These are phyloP conservation scores for Penicillium glabrum DNA, from an alignment of 2,329 filamentous ascomycete species.

Conservation along the genomic window DNA sequence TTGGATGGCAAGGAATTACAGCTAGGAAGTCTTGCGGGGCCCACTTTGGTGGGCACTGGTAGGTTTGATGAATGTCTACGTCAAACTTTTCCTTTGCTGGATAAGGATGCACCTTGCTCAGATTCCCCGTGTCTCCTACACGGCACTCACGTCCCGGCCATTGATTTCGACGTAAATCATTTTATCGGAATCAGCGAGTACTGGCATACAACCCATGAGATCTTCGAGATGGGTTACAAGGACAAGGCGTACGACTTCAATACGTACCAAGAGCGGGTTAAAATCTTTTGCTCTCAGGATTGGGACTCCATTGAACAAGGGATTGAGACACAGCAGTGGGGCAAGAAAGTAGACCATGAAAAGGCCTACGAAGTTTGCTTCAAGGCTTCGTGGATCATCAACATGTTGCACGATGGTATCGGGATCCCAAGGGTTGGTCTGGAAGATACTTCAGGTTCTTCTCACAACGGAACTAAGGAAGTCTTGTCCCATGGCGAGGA, in stretches of 20 bases:
- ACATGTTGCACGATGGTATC: slow-evolving; percentile 92
- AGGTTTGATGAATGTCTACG: slow-evolving; percentile 81
- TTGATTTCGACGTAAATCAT: slow-evolving; percentile 96
- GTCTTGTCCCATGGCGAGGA: slow-evolving; percentile 67
- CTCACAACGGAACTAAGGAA: slow-evolving; percentile 71
- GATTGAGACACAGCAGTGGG: slow-evolving; percentile 66
- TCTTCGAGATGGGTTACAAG: slow-evolving; percentile 77
- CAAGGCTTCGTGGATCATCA: slow-evolving; percentile 97
- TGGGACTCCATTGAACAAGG: slow-evolving; percentile 75
- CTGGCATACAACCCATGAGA: slow-evolving; percentile 96
- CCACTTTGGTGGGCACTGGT: slow-evolving; percentile 77
- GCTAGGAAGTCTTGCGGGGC: slow-evolving; percentile 41
- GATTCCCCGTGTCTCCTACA: slow-evolving; percentile 86
- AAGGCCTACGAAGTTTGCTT: slow-evolving; percentile 89
- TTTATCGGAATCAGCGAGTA: slow-evolving; percentile 98
- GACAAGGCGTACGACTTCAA: slow-evolving; percentile 83
- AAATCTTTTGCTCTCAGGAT: slow-evolving; percentile 78
- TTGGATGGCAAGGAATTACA: slow-evolving; percentile 63
- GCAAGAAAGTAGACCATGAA: slow-evolving; percentile 70
- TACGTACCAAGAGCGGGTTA: slow-evolving; percentile 82
- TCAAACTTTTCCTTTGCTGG: slow-evolving; percentile 79
- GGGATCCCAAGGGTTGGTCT: slow-evolving; percentile 83
- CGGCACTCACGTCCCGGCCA: slow-evolving; percentile 87
- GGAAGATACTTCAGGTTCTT: slow-evolving; percentile 58
- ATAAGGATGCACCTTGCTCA: slow-evolving; percentile 81